phyloP scores from a whole-genome alignment of 2,329 filamentous ascomycete genomes.

The Purpureocillium takamizusanense region DNA sequence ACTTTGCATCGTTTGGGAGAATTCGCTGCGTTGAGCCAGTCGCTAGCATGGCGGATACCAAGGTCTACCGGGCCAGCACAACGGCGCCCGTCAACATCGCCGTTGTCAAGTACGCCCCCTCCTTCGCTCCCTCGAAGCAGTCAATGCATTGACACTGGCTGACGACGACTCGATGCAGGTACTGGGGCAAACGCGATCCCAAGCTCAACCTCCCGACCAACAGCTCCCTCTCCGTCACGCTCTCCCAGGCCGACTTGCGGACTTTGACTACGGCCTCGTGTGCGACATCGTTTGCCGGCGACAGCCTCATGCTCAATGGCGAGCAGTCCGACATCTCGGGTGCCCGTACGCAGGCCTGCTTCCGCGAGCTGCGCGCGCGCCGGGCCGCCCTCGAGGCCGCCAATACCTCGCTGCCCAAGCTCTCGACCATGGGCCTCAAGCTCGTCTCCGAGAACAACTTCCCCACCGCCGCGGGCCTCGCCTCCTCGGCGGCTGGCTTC shows the following conservation, averaged over 20 bases:
- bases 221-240: constrained; percentile 92
- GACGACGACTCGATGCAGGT: constrained; percentile 20
- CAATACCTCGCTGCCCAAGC: constrained; percentile 68
- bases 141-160: background rate
- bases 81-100: constrained; percentile 97
- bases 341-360: constrained; percentile 87
- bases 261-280: constrained; percentile 94
- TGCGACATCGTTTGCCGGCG: constrained; percentile 58
- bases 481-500: constrained; percentile 61
- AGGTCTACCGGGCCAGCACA: constrained; percentile 84
- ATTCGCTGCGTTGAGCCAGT: background rate
- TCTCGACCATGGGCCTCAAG: constrained; percentile 67
- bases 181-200: constrained; percentile 96
- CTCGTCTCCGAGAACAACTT: constrained; percentile 98
- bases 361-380: constrained; percentile 73
- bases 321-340: constrained; percentile 75
- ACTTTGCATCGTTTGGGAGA: too few species aligned
- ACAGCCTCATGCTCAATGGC: constrained; percentile 79
- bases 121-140: too few species aligned
- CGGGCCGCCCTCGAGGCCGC: constrained; percentile 65
- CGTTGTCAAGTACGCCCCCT: constrained; percentile 71
- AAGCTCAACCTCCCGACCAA: constrained; percentile 96
- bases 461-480: constrained; percentile 88
- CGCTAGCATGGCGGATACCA: constrained; percentile 35
- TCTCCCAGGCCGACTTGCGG: constrained; percentile 86